Evolutionary conservation across 2,329 filamentous ascomycete species (phyloP), one percentile per base, ranked within the genome.

Genomic region (Ascochyta lentis): DNA sequence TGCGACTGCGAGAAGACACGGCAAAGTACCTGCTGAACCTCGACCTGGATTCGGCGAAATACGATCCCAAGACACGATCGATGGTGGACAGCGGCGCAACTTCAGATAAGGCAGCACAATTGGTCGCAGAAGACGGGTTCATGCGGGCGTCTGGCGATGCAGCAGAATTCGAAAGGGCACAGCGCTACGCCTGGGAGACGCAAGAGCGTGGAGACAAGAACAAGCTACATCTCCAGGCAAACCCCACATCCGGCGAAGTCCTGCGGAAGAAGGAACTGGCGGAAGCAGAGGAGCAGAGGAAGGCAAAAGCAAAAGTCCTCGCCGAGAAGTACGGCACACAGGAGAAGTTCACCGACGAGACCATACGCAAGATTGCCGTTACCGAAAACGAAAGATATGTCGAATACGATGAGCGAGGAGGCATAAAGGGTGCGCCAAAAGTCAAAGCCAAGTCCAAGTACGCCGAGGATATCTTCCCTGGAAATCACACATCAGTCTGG

Each of bases 1-100:
- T 99, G 54, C 87, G 95, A 60, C 87, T 99, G 73, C 86, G 95
- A 74, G 95, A 99, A 78, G 95, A 99, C 74, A 99, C 95, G 0
- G 95, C 95, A 22, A 98, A 97, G 71, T 99, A 99, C 73, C 82
- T 99, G 3, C 81, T 97, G 8, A 98, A 98, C 71, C 85, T 99
- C 26, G 95, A 99, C 71, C 83, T 96, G 3, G 95, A 99, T 69
- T 97, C 93, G 1, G 95, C 96, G 1, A 96, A 96, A 75, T 99
- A 99, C 77, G 94, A 99, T 70, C 95, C 95, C 0, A 99, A 99
- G 74, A 97, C 93, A 12, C 85, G 95, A 67, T 89, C 90, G 8
- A 91, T 99, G 83, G 89, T 96, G 22, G 91, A 96, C 70, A 87
- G 86, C 60, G 92, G 92, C 43, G 92, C 90, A 6, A 90, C 88